Base-by-base conservation (phyloP, 495 filamentous ascomycete genomes). In the Halenospora varia region DNA sequence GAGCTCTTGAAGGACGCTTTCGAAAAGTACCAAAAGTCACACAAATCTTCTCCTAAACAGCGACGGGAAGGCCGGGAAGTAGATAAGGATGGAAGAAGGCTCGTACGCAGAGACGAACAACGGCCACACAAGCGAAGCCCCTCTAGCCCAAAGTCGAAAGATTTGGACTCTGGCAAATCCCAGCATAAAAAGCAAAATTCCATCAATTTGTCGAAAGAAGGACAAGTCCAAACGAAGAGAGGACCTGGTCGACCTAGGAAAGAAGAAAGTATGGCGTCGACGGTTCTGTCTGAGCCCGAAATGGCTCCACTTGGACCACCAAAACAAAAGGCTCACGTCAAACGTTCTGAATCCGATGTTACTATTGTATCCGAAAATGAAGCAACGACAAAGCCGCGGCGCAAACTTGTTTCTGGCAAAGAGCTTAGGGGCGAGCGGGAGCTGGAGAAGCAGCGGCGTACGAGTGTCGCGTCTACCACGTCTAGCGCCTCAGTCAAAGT, bases 1-100 rank as follows among this genome's bases (percentile, higher is more conserved):
- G 79, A 88, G n/a, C 72, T 95, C 46, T 71, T 98, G 46, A 89
- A 91, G 67, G 75, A 82, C 35, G 88, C 90, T 3, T 93, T 87
- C 59, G 88, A 96, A 41, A 81, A 83, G 19, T 82, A 79, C 64
- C 74, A 67, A 47, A 76, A 78, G 59, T 62, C 63, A 2, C 73
- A 79, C 45, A 75, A 77, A 26, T 62, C 47, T 26, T 66, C 40
- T 56, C 50, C 41, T 60, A 68, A 8, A 75, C 80, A 71, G 22
- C 49, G 63, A 48, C 56, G 63, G 19, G 60, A 62, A 46, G 77
- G 82, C 15, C 82, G 81, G 20, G 79, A 82, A 3, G 73, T 79
- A 54, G 82, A 86, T 24, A 53, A 54, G 17, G 74, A 72, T 42
- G 76, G 81, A n/a, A 70, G 73, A 24, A 70, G 74, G 24, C 73